Base-by-base conservation (phyloP, 1,284 basidiomycete genomes). In the Tranzscheliella williamsii region DNA sequence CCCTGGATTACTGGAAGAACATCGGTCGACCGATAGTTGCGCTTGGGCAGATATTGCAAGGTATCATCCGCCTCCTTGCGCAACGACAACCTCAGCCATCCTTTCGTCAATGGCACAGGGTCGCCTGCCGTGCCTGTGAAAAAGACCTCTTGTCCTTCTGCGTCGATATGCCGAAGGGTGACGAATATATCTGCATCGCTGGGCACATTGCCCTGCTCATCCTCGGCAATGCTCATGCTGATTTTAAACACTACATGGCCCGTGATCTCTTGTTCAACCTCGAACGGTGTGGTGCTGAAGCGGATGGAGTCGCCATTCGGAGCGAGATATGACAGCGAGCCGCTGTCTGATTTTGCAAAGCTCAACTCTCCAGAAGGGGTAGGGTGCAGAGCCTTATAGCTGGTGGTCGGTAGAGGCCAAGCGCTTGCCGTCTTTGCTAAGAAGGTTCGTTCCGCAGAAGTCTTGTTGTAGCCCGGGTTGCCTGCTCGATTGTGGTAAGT, bases 91-190 rank as follows among this genome's bases (percentile, higher is more conserved):
- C 77, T 72, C 5, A 78, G 68, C 72, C 70, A 77, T 30, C 76
- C 77, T 46, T 78, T 78, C 39, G 50, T 55, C 8, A 77, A 50
- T 1, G 73, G 73, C 15, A 71, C 73, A 0, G 70, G 70, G 38
- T 78, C 76, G 5, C 77, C 76, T 7, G 73, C 74, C 2, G 76
- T 43, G 34, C 72, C 73, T 1, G 73, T 78, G 49, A 78, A 78
- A 42, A 72, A 67, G 31, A 78, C 57, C 52, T 79, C 73, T 38
- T 77, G 65, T 40, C 75, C 77, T 3, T 60, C 38, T 0, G 69
- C 37, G 37, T 69, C 75, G 27, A 78, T 49, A 44, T 78, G 72
- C 8, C 77, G 68, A 9, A 79, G 44, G 0, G 75, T 78, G 16
- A 75, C 54, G 40, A 79, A 75, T 13, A 78, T 44, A 54, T 79